Percentiles rank a stretch among this genome's conserved stretches.
Conservation (phyloP, 2,329 filamentous ascomycete species). For the Hymenoscyphus repandus region DNA sequence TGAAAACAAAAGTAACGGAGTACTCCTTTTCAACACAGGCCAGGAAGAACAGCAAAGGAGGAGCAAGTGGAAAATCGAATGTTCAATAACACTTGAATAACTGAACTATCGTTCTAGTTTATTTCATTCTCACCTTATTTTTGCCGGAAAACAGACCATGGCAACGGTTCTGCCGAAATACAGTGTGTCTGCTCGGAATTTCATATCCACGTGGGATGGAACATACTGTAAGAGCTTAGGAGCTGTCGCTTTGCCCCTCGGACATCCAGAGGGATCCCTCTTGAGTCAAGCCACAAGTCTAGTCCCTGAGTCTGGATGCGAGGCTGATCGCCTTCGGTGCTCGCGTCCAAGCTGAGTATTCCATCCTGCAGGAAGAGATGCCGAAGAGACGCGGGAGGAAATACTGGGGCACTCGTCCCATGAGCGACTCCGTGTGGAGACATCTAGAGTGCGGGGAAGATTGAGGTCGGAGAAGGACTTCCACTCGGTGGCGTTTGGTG, state of each 20-base stretch:
- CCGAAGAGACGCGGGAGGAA: background rate
- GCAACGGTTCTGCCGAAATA: background rate
- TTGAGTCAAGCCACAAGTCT: background rate
- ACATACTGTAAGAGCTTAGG: background rate
- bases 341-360: background rate
- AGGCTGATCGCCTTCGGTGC: background rate
- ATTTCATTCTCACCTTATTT: background rate
- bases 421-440: background rate
- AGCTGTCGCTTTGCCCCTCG: background rate
- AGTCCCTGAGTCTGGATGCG: background rate
- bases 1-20: background rate
- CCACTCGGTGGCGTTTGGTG: background rate
- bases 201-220: conserved; percentile 4
- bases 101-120: background rate
- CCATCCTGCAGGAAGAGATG: background rate
- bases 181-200: conserved; percentile 1
- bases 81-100: background rate
- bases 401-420: background rate
- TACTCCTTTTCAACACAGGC: background rate
- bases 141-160: background rate
- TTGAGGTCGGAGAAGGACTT: background rate
- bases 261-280: background rate
- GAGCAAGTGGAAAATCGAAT: background rate
- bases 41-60: background rate
- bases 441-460: conserved; percentile 1